These are phyloP conservation scores for Corymbia calophylla DNA, from an alignment of 441 rosid genomes.

Conservation along the genomic window DNA sequence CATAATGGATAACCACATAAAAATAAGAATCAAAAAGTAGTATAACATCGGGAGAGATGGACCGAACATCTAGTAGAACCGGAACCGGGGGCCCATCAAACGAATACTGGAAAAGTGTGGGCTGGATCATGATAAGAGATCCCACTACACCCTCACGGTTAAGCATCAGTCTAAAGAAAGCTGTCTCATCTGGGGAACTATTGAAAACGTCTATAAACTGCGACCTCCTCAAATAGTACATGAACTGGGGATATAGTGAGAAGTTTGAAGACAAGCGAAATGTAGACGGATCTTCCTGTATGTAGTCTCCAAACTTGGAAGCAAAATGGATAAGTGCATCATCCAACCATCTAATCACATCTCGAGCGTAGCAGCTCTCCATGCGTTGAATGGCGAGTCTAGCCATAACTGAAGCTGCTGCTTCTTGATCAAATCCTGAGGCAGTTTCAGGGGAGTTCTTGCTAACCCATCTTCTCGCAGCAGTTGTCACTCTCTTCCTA, in stretches of 20 bases:
- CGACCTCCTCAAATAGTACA: slow-evolving; percentile 89
- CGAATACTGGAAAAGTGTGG: slow-evolving; percentile 79
- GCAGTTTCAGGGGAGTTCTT: slow-evolving; percentile 68
- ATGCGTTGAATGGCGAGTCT: slow-evolving; percentile 80
- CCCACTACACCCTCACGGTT: slow-evolving; percentile 89
- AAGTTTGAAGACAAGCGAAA: slow-evolving; percentile 78
- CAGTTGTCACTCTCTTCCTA: slow-evolving; percentile 78
- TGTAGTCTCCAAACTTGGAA: slow-evolving; percentile 80
- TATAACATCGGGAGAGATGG: slow-evolving; percentile 66
- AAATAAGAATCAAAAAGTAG: slow-evolving; percentile 89
- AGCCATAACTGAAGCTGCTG: slow-evolving; percentile 89
- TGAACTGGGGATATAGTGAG: slow-evolving; percentile 92
- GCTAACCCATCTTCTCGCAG: slow-evolving; percentile 86
- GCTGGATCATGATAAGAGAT: slow-evolving; percentile 90
- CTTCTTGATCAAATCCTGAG: slow-evolving; percentile 93
- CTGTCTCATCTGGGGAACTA: slow-evolving; percentile 82
- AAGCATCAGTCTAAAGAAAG: slow-evolving; percentile 75
- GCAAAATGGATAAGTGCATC: slow-evolving; percentile 68
- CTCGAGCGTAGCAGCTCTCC: slow-evolving; percentile 62
- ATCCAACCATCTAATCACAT: slow-evolving; percentile 90
- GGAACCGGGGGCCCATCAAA: slow-evolving; percentile 93
- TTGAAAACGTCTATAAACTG: slow-evolving; percentile 90
- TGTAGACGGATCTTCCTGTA: slow-evolving; percentile 81
- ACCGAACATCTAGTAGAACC: slow-evolving; percentile 79
- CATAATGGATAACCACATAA: slow-evolving; percentile 74